phyloP scores from a whole-genome alignment of 1,284 basidiomycete species.

The Rhodotorula sp. region DNA sequence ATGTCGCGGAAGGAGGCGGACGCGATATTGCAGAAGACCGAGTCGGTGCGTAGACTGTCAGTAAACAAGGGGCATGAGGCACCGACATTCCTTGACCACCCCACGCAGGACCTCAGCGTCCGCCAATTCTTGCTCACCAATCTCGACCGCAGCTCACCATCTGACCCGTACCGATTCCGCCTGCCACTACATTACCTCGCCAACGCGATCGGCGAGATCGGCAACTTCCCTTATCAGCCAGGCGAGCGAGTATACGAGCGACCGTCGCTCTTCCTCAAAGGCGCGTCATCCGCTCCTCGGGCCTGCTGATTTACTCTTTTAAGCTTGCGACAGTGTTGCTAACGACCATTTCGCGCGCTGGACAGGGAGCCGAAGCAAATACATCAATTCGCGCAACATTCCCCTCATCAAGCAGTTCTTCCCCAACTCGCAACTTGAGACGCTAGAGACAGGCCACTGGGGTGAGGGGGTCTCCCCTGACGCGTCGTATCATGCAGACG shows the following conservation, averaged over 20 bases:
- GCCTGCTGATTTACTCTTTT: neutral
- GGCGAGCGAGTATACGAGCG: constrained; percentile 62
- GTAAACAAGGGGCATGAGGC: neutral
- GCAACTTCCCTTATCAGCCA: constrained; percentile 63
- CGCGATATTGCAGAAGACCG: constrained; percentile 61
- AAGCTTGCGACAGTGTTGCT: neutral
- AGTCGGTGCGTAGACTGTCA: constrained; percentile 53
- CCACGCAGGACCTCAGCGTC: constrained; percentile 61
- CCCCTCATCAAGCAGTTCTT: constrained; percentile 64
- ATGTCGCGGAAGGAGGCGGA: constrained; percentile 64
- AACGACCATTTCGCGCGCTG: neutral
- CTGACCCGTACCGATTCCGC: constrained; percentile 59
- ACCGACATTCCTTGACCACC: neutral
- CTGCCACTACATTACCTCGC: constrained; percentile 68
- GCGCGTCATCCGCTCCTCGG: constrained; percentile 48
- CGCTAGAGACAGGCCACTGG: constrained; percentile 51
- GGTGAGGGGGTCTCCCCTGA: constrained; percentile 42
- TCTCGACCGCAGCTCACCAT: constrained; percentile 52
- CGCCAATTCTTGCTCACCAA: constrained; percentile 82
- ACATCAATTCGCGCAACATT: constrained; percentile 67
- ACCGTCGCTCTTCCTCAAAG: constrained; percentile 71
- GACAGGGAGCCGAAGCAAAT: constrained; percentile 61
- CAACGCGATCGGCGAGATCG: constrained; percentile 63
- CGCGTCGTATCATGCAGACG: too few species aligned
- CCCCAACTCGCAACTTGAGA: constrained; percentile 56